Base-by-base conservation (phyloP, 345 rosid species). In the Clarkia xantiana region DNA sequence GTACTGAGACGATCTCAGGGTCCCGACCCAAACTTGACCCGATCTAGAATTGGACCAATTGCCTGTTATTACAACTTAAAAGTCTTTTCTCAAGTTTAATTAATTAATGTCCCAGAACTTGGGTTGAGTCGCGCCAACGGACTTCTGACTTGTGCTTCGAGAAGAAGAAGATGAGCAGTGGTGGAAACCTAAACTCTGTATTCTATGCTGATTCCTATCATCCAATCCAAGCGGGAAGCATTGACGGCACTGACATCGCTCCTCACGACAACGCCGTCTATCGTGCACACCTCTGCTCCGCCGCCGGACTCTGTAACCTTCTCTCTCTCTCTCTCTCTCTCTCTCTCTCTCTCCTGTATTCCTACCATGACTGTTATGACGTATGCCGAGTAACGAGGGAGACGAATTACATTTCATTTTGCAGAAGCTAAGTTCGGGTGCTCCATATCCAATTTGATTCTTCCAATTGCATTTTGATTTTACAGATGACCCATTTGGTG, bases 141-240 rank as follows among this genome's bases (percentile, higher is more conserved):
- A 6, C 36, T 29, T 5, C 9, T 29, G 36, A 29, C 36, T 5
- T 29, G 9, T 5, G 36, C 7, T 29, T 29, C 0, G 36, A 46
- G 50, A 18, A 19, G 50, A 6, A 10, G 49, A 46, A 11, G 58
- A 14, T 15, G 47, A 48, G 44, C 43, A 18, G 52, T 7, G 19
- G 44, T n/a, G 14, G 49, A 38, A 47, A 49, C 51, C 53, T 67
- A 62, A 79, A 73, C 71, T 79, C 71, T 46, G 98, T 91, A 64
- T 91, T 91, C 75, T 81, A 81, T 52, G 96, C 96, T 2, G 69
- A 66, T 11, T 51, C 77, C n/a, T 90, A 86, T 67, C 98, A 86
- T 59, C 97, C 98, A 16, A 86, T 91, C 60, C 98, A 91, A 59
- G 93, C 79, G 0, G 96, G 96, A 3, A 91, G 96, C 63, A 83